A percentile compares a stretch with the other conserved stretches of the same genome.
These are phyloP conservation scores for Ramaria sp. DNA, from an alignment of 768 basidiomycete genomes.

Conservation along the genomic window DNA sequence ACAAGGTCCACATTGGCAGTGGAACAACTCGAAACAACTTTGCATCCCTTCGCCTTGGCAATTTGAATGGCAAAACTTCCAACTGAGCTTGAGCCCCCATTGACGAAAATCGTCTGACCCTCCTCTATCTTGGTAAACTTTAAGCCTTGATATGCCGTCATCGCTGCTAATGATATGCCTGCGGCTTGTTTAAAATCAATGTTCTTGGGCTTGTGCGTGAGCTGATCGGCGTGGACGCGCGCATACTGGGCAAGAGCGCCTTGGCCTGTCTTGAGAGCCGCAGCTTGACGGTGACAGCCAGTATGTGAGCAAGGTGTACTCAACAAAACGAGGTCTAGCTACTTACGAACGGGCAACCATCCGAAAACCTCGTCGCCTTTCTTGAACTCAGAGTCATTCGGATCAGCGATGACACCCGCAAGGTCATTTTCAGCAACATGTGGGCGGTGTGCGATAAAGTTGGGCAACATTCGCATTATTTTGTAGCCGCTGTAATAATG, in stretches of 20 bases:
- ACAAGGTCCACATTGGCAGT: slow-evolving; percentile 49
- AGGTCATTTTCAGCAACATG: slow-evolving; percentile 51
- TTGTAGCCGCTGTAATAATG: slow-evolving; percentile 44
- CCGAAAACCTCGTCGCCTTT: slow-evolving; percentile 61
- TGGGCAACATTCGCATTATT: slow-evolving; percentile 38
- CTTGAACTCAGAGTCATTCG: slow-evolving; percentile 40
- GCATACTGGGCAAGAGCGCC: slow-evolving; percentile 54
- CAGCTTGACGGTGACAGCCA: slow-evolving; percentile 12
- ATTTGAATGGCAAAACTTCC: slow-evolving; percentile 65
- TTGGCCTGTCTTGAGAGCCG: slow-evolving; percentile 27
- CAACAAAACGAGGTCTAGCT: neutral
- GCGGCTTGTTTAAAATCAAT: slow-evolving; percentile 49
- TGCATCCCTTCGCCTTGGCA: slow-evolving; percentile 53
- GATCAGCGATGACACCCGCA: slow-evolving; percentile 48
- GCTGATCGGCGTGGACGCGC: slow-evolving; percentile 29
- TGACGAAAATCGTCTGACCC: slow-evolving; percentile 54
- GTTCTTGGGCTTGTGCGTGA: slow-evolving; percentile 29
- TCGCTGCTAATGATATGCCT: slow-evolving; percentile 44
- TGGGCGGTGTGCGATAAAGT: slow-evolving; percentile 36
- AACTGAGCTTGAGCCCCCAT: slow-evolving; percentile 60
- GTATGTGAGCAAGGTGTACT: neutral
- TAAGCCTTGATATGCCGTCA: slow-evolving; percentile 51
- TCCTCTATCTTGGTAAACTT: slow-evolving; percentile 37
- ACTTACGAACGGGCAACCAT: slow-evolving; percentile 30
- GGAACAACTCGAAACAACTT: slow-evolving; percentile 50